A percentile compares a stretch with the other conserved stretches of the same genome.
phyloP scores from a whole-genome alignment of 2,329 filamentous ascomycete species.

The Diaporthe ampelina region DNA sequence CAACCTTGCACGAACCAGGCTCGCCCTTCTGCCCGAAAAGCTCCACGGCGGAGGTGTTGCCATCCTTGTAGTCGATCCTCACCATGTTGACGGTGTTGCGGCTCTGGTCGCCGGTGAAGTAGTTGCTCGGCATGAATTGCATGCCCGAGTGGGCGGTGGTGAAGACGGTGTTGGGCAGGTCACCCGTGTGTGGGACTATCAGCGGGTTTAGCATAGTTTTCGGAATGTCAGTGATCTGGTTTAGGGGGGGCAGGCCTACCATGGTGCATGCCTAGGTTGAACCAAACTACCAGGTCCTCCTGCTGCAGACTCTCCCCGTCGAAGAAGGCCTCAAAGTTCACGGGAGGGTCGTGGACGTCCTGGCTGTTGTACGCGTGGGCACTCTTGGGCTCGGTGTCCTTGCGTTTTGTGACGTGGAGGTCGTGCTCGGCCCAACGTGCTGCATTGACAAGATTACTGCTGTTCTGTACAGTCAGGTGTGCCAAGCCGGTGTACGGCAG shows the following conservation, averaged over 20 bases:
- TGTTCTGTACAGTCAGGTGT: conserved; percentile 64
- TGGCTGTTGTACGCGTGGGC: conserved; percentile 62
- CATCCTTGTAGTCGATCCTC: conserved; percentile 53
- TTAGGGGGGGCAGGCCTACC: neutral
- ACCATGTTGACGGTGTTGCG: conserved; percentile 57
- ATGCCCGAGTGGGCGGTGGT: conserved; percentile 61
- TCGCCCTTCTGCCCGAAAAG: conserved; percentile 50
- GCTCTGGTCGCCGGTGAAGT: conserved; percentile 56
- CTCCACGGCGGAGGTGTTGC: conserved; percentile 47
- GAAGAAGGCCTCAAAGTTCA: conserved; percentile 66
- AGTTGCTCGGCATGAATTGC: conserved; percentile 60
- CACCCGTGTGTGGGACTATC: conserved; percentile 57
- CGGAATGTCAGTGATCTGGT: no score
- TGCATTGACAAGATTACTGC: conserved; percentile 59
- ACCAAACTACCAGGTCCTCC: conserved; percentile 65
- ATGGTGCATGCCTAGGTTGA: conserved; percentile 70
- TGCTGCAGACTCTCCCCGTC: conserved; percentile 58
- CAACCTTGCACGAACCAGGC: conserved; percentile 46
- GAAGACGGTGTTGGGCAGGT: conserved; percentile 67
- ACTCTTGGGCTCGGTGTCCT: conserved; percentile 65
- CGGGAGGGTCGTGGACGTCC: conserved; percentile 60
- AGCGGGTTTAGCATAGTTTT: neutral
- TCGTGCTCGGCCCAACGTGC: conserved; percentile 65
- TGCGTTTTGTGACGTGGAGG: conserved; percentile 63
- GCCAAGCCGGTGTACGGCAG: conserved; percentile 54